Base-by-base conservation (phyloP, 257 asterid genomes). In the Solanum pennellii region DNA sequence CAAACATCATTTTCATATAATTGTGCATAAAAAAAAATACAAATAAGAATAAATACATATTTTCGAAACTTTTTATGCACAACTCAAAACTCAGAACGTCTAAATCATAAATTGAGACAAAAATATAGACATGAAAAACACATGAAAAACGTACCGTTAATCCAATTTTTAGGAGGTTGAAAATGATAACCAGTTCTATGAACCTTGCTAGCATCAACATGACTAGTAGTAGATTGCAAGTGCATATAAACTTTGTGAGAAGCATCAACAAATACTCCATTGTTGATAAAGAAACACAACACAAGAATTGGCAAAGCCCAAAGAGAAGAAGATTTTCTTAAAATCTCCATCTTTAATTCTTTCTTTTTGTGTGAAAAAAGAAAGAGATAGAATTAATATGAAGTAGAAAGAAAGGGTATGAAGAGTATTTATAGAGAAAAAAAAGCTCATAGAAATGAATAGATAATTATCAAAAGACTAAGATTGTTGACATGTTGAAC, bases 131-230 rank as follows among this genome's bases (percentile, higher is more conserved):
- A 47, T 47, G 59, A 14, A 37, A 37, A 37, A 37, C 39, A 37
- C 23, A 45, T 86, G 21, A 71, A 86, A 3, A 23, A 73, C 72
- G 9, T 88, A 91, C 91, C 96, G 71, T 93, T 93, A 41, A 93
- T 92, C 96, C 95, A 92, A 18, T 93, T 89, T 88, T 88, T 92
- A 37, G 88, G 89, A 49, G 96, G 96, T 90, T 93, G 96, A 66
- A 93, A 93, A 85, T 93, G 96, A 66, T 85, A 93, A 88, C 91
- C 93, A 42, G 96, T 93, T 91, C 95, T 86, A 79, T 92, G 92
- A 2, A 88, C 25, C 41, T 86, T 75, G 8, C 76, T 59, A 2
- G 41, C 87, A 44, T 41, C 37, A 7, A 7, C 42, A 23, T 88
- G 65, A 1, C 86, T 74, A 8, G 31, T 14, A 66, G 86, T 14